Conservation (phyloP, 208 protist species). For the Leishmania aethiopica region DNA sequence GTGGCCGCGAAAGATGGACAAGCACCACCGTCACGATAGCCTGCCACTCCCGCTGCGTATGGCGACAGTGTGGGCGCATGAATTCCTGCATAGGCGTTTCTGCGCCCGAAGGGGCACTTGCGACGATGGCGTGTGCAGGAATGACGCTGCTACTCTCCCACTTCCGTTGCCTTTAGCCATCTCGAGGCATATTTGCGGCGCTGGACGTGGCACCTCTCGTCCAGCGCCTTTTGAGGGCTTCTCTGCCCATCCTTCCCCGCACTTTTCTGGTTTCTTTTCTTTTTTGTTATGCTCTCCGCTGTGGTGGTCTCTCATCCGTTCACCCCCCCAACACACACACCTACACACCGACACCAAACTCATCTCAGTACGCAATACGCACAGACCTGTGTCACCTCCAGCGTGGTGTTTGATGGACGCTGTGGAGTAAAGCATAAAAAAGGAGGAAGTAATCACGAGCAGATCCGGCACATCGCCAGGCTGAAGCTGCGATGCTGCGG, state of each 20-base stretch:
- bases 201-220: neutral
- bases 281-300: too few relatives aligned
- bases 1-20: neutral
- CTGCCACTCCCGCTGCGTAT: neutral
- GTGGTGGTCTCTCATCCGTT: neutral
- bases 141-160: neutral
- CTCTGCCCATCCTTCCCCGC: neutral
- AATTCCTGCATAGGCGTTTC: neutral
- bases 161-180: neutral
- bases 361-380: neutral
- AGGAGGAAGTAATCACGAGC: neutral
- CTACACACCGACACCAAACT: neutral
- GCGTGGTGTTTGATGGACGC: neutral
- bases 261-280: neutral
- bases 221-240: neutral
- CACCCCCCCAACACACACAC: neutral
- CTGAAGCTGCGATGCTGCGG: conserved; percentile 2
- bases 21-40: neutral
- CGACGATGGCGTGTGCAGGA: neutral
- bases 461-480: neutral
- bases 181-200: neutral
- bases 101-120: neutral
- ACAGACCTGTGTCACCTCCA: neutral
- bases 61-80: neutral
- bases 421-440: neutral